Base-by-base conservation (phyloP, 139 green algal genomes). In the Edaphochlamys debaryana region DNA sequence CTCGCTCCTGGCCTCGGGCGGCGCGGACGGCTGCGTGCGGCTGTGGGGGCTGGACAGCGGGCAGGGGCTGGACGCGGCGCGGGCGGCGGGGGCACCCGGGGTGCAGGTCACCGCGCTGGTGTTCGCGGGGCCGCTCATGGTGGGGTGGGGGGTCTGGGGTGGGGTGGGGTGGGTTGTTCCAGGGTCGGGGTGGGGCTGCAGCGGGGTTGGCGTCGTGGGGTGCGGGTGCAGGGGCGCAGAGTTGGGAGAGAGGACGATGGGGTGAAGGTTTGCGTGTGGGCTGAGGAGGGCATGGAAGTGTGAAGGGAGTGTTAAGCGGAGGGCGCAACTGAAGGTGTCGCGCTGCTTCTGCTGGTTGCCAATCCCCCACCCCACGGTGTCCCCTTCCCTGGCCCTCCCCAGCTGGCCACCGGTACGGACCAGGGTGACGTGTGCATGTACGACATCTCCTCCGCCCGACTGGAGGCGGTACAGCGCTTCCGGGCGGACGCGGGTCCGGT, bases 391-490 rank as follows among this genome's bases (percentile, higher is more conserved):
- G 4, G 17, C 4, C 54, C 54, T 20, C 60, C 60, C 4, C 64
- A 87, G 82, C 73, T 72, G 23, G 82, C 82, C 0, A 37, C 66
- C 15, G 82, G 82, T 38, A 83, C 56, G 27, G 73, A 81, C 34
- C 34, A 29, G 0, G 82, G 82, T 37, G 34, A 63, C 38, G 50
- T 87, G 41, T 56, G 20, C n/a, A 11, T 87, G 66, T 72, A 79
- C 50, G 82, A 87, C 54, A 75, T 79, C 29, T 87, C 82, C 38
- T 72, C 62, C 37, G 32, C 9, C 9, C 50, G 45, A 0, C 45
- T 87, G 20, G 32, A 72, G 82, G 63, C 67, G 23, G 82, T 82
- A 15, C 73, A 82, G 50, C 82, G 82, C 64, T 87, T 87, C 82
- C 37, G 27, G 23, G 82, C 42, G 15, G 72, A 80, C 56, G 37